A percentile compares a stretch with the other conserved stretches of the same genome.
Evolutionary conservation across 805 yeast genomes (phyloP).

Genomic region (Ogataea parapolymorpha): DNA sequence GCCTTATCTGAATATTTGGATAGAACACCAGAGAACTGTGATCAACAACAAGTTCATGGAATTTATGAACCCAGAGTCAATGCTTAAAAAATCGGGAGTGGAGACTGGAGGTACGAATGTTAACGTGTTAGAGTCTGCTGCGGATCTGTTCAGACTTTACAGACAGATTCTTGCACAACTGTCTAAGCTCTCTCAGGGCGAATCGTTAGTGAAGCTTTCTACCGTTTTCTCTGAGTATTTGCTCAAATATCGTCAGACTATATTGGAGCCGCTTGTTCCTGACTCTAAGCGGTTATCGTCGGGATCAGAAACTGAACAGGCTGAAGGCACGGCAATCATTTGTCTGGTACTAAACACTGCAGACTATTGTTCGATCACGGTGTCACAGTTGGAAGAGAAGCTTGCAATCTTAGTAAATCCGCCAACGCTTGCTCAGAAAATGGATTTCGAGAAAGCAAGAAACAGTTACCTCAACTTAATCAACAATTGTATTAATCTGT

Average conservation of each 20-base stretch:
- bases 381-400: constrained; percentile 70
- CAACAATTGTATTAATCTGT: constrained; percentile 50
- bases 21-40: constrained; percentile 71
- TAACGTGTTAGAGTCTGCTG: constrained; percentile 78
- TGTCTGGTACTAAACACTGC: constrained; percentile 82
- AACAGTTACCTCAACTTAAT: constrained; percentile 57
- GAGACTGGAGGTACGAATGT: constrained; percentile 30
- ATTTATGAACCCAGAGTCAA: constrained; percentile 55
- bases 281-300: constrained; percentile 29
- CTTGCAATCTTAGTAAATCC: constrained; percentile 38
- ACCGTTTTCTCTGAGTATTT: constrained; percentile 66
- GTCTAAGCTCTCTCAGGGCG: constrained; percentile 53
- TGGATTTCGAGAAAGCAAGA: constrained; percentile 55
- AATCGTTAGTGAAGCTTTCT: constrained; percentile 48
- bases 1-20: constrained; percentile 84
- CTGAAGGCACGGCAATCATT: constrained; percentile 62
- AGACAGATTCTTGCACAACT: constrained; percentile 71
- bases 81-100: constrained; percentile 40
- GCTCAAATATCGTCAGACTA: constrained; percentile 50
- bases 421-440: constrained; percentile 34
- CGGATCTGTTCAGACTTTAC: constrained; percentile 78
- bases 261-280: constrained; percentile 50
- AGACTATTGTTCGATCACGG: constrained; percentile 80
- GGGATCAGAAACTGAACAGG: constrained; percentile 36
- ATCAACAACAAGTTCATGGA: constrained; percentile 62